Evolutionary conservation across 805 yeast genomes (phyloP).

Genomic region (Isabelozyma heimii): DNA sequence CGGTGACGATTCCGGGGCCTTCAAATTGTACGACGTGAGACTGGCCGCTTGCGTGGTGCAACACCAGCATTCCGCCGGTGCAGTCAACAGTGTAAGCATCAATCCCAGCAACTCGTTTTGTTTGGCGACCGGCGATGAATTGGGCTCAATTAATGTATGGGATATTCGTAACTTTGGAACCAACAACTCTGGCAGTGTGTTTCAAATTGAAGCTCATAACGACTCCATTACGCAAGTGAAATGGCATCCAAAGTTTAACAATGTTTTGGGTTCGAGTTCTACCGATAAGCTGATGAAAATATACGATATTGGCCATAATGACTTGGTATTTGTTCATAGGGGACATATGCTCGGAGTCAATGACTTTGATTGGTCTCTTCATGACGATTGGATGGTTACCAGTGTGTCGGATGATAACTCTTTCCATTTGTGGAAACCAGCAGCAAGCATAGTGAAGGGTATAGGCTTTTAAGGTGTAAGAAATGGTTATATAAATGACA

Average conservation of each 20-base stretch:
- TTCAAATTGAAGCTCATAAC: conserved; percentile 29
- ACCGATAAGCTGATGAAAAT: conserved; percentile 61
- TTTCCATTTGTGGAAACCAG: conserved; percentile 83
- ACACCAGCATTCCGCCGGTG: conserved; percentile 17
- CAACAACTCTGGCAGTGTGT: conserved; percentile 4
- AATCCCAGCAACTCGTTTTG: conserved; percentile 55
- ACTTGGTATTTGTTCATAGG: conserved; percentile 63
- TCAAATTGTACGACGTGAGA: conserved; percentile 57
- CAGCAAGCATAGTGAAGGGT: conserved; percentile 14
- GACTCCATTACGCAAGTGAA: conserved; percentile 62
- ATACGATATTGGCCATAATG: conserved; percentile 47
- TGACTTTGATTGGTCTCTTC: conserved; percentile 79
- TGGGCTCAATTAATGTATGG: conserved; percentile 57
- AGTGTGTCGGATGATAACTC: conserved; percentile 84
- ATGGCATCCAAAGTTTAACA: conserved; percentile 64
- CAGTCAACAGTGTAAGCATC: conserved; percentile 58
- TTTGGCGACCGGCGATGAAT: conserved; percentile 65
- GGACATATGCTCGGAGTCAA: conserved; percentile 89
- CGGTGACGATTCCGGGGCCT: conserved; percentile 62
- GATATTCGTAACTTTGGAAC: conserved; percentile 51
- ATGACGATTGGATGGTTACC: conserved; percentile 66
- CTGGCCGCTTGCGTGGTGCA: conserved; percentile 6
- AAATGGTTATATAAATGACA: no score
- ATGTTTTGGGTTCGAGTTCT: conserved; percentile 64
- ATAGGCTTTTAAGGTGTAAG: background rate